These are phyloP conservation scores for Phymatotrichopsis omnivora DNA, from an alignment of 2,329 filamentous ascomycete species.

Conservation along the genomic window DNA sequence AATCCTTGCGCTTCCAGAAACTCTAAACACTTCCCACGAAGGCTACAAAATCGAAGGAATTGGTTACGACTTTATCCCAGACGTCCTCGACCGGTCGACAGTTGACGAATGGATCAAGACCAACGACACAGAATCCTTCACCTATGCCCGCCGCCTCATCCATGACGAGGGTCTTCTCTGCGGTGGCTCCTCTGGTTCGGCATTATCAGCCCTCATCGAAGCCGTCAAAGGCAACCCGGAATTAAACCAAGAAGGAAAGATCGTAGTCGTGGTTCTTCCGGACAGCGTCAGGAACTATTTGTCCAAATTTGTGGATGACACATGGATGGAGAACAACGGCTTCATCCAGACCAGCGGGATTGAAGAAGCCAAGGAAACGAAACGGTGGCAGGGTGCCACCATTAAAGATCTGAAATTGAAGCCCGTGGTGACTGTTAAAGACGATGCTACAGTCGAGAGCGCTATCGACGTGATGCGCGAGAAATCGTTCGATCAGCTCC, in stretches of 20 bases:
- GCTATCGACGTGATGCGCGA: constrained; percentile 98
- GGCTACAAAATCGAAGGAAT: constrained; percentile 98
- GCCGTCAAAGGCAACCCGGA: constrained; percentile 54
- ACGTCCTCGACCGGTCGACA: constrained; percentile 68
- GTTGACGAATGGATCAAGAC: constrained; percentile 99
- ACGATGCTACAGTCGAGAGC: constrained; percentile 62
- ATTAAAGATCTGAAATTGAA: constrained; percentile 79
- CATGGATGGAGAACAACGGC: constrained; percentile 96
- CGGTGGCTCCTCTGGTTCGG: constrained; percentile 86
- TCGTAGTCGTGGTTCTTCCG: constrained; percentile 81
- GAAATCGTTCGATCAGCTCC: constrained; percentile 94
- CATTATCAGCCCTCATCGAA: constrained; percentile 69
- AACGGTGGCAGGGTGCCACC: constrained; percentile 62
- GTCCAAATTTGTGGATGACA: constrained; percentile 96
- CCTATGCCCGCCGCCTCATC: constrained; percentile 80
- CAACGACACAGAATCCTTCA: constrained; percentile 81
- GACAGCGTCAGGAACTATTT: constrained; percentile 97
- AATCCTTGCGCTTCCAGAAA: constrained; percentile 72
- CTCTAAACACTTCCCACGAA: constrained; percentile 68
- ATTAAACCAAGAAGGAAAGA: constrained; percentile 68
- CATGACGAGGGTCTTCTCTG: constrained; percentile 89
- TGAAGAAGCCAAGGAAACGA: constrained; percentile 35
- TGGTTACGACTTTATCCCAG: constrained; percentile 95
- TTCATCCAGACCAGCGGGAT: constrained; percentile 53
- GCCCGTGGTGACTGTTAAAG: constrained; percentile 76